phyloP scores from a whole-genome alignment of 2,329 filamentous ascomycete species.

The Nemania abortiva region DNA sequence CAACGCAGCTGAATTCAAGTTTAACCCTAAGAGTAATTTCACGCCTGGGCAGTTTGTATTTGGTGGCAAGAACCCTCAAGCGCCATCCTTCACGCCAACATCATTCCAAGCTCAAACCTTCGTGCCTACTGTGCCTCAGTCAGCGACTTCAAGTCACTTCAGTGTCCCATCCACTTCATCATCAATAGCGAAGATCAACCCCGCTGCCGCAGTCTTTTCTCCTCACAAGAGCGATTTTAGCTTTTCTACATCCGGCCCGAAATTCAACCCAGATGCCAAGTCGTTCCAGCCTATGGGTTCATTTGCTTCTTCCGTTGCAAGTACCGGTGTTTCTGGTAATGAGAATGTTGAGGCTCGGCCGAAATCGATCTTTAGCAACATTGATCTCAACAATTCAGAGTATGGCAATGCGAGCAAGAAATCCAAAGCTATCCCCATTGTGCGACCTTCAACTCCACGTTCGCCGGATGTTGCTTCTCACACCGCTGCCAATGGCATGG shows the following conservation, averaged over 20 bases:
- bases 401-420: conserved; percentile 75
- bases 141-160: conserved; percentile 56
- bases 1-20: conserved; percentile 88
- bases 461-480: conserved; percentile 40
- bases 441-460: conserved; percentile 70
- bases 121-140: conserved; percentile 52
- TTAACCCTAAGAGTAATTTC: conserved; percentile 69
- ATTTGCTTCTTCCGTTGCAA: conserved; percentile 62
- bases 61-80: conserved; percentile 52
- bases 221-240: conserved; percentile 69
- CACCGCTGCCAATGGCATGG: conserved; percentile 44
- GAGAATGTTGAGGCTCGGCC: conserved; percentile 57
- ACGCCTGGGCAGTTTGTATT: conserved; percentile 65
- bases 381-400: conserved; percentile 72
- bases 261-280: conserved; percentile 82
- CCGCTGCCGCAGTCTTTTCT: conserved; percentile 76
- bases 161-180: conserved; percentile 56
- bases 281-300: conserved; percentile 75
- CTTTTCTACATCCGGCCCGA: conserved; percentile 72
- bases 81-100: conserved; percentile 60
- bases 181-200: conserved; percentile 70
- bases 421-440: conserved; percentile 86
- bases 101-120: conserved; percentile 59
- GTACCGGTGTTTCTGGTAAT: conserved; percentile 58
- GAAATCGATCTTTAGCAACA: conserved; percentile 76